Evolutionary conservation across 352 stramenopile genomes (phyloP), one percentile per base, ranked within the genome.

Genomic region (Phytophthora rubi): DNA sequence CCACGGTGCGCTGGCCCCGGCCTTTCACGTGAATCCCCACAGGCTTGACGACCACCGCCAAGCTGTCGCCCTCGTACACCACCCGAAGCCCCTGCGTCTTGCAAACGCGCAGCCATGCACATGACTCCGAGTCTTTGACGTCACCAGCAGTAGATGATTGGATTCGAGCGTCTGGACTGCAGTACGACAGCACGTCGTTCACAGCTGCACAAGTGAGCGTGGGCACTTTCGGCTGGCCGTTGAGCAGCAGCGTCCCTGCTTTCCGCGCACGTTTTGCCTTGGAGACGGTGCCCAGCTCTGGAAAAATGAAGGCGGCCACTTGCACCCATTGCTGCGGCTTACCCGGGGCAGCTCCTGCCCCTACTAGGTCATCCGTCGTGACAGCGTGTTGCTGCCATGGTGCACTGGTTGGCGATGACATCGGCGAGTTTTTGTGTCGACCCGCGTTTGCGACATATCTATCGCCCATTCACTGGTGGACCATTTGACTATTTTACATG

Each of bases 191-290:
- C 28, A 64, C 53, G 44, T 91, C 81, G 55, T 73, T 64, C 0
- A 77, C 53, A 10, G 35, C 42, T 4, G 72, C 75, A 10, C 55
- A 32, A 18, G 51, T 66, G 62, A 85, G 77, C 16, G 81, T 87
- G 10, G 75, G 39, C 33, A 76, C 73, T 3, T 52, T 30, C 30
- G 58, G 30, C 53, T 82, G 71, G 21, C 79, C 79, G 59, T 91
- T 91, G 13, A 91, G 68, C 18, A 65, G 33, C 58, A 87, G 59
- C 6, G 64, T 56, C 16, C 70, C 71, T 10, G 53, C 58, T 61
- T 83, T 84, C 21, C 83, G 79, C 49, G 86, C 83, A 33, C 83
- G 83, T 61, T 89, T 88, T 44, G 83, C 81, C 58, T 89, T 91
- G 49, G 83, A 91, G n/a, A 81, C 71, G 6, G 83, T 91, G 53